These are phyloP conservation scores for Termitomyces sp. DNA, from an alignment of 768 basidiomycete species.

Conservation along the genomic window DNA sequence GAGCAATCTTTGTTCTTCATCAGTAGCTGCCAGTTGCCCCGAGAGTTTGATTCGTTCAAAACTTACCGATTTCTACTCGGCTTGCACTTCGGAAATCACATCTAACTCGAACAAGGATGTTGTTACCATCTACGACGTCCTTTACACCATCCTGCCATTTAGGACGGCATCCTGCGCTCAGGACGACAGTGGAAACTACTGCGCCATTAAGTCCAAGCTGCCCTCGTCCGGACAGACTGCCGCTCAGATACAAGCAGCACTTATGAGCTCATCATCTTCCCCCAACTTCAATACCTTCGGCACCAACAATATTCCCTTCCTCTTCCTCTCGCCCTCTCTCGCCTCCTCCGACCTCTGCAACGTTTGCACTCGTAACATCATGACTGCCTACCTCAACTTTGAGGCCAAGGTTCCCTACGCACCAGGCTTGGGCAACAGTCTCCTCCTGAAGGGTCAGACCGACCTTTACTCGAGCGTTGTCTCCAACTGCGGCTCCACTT, in stretches of 20 bases:
- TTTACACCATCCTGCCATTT: conserved; percentile 71
- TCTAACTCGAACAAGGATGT: conserved; percentile 43
- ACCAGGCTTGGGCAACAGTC: conserved; percentile 61
- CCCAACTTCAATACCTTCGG: conserved; percentile 55
- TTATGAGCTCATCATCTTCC: conserved; percentile 27
- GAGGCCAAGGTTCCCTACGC: conserved; percentile 71
- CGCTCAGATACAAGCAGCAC: conserved; percentile 23
- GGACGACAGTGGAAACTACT: conserved; percentile 66
- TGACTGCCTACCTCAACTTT: conserved; percentile 74
- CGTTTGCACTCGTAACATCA: conserved; percentile 71
- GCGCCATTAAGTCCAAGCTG: conserved; percentile 46
- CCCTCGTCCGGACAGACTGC: conserved; percentile 21
- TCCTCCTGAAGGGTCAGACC: conserved; percentile 61
- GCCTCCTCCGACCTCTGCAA: conserved; percentile 62
- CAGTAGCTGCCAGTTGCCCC: conserved; percentile 46
- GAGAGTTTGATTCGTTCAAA: conserved; percentile 51
- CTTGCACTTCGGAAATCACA: conserved; percentile 71
- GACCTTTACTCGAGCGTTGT: conserved; percentile 60
- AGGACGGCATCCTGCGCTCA: conserved; percentile 68
- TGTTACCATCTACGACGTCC: conserved; percentile 65
- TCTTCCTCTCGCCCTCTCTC: conserved; percentile 60
- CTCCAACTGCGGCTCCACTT: conserved; percentile 62
- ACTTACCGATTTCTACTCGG: conserved; percentile 64
- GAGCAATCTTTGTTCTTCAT: conserved; percentile 46
- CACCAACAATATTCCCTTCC: conserved; percentile 69